Evolutionary conservation across 768 basidiomycete species (phyloP).

Genomic region (Pleurotus sapidus): DNA sequence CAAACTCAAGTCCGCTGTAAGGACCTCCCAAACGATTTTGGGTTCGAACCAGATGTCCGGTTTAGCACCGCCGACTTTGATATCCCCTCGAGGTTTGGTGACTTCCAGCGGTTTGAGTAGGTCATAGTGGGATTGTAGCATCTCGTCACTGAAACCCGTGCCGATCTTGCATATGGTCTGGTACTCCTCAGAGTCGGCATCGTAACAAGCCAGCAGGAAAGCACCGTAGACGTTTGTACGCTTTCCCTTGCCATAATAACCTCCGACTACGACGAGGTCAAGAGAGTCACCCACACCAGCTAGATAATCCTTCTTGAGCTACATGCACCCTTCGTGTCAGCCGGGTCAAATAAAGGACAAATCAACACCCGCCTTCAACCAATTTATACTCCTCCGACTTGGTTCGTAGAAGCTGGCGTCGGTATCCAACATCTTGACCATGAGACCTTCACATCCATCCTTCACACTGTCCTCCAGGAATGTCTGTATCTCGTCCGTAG

Average conservation of each 20-base stretch:
- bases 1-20: slow-evolving; percentile 94
- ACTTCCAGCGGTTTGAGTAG: slow-evolving; percentile 76
- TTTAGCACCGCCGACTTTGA: slow-evolving; percentile 90
- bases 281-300: slow-evolving; percentile 96
- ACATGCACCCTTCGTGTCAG: slow-evolving; percentile 9
- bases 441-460: slow-evolving; percentile 97
- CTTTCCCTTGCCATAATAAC: slow-evolving; percentile 97
- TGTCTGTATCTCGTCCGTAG: slow-evolving; percentile 88
- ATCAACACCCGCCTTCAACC: slow-evolving; percentile 79
- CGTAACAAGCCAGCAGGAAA: slow-evolving; percentile 96
- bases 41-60: slow-evolving; percentile 99
- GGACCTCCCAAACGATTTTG: slow-evolving; percentile 95
- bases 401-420: slow-evolving; percentile 95
- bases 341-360: background rate
- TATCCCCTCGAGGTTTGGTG: slow-evolving; percentile 69
- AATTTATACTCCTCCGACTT: slow-evolving; percentile 92
- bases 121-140: slow-evolving; percentile 77
- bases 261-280: slow-evolving; percentile 96
- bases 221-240: slow-evolving; percentile 97
- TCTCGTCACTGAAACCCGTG: slow-evolving; percentile 96
- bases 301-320: slow-evolving; percentile 99
- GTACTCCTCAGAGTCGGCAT: slow-evolving; percentile 88
- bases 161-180: slow-evolving; percentile 99
- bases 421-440: slow-evolving; percentile 98
- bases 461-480: slow-evolving; percentile 97